Percentiles rank a stretch among this genome's conserved stretches.
Conservation (phyloP, 202 grass and related monocot genomes). For the Carex sylvatica region DNA sequence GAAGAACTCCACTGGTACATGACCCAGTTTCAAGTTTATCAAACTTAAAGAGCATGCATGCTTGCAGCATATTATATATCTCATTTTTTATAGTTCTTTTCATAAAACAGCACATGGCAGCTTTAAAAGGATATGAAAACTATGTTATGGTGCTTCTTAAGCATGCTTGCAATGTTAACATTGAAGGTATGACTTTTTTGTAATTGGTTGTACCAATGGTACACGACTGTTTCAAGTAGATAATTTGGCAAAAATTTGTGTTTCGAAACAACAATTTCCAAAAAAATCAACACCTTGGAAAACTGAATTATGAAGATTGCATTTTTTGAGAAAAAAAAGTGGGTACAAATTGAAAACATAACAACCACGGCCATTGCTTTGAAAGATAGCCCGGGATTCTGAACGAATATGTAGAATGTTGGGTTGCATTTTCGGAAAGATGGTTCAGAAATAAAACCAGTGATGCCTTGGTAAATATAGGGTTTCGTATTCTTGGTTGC, state of each 20-base stretch:
- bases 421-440: no score
- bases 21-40: background rate
- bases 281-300: background rate
- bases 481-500: no score
- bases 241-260: background rate
- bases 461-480: no score
- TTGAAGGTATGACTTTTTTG: slow-evolving; percentile 44
- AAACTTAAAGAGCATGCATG: background rate
- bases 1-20: slow-evolving; percentile 81
- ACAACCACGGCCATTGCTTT: no score
- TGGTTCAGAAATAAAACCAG: no score
- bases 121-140: slow-evolving; percentile 81
- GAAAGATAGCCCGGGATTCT: no score
- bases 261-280: background rate
- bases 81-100: slow-evolving; percentile 4
- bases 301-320: no score
- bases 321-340: no score
- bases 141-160: slow-evolving; percentile 71
- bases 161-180: slow-evolving; percentile 67
- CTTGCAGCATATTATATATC: background rate
- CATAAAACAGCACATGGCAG: slow-evolving; percentile 68
- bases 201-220: background rate
- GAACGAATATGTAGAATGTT: no score
- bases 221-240: background rate
- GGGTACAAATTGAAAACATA: no score